Percentiles rank a stretch among this genome's conserved stretches.
Conservation (phyloP, 306 rosid genomes). For the Glycine soja region DNA sequence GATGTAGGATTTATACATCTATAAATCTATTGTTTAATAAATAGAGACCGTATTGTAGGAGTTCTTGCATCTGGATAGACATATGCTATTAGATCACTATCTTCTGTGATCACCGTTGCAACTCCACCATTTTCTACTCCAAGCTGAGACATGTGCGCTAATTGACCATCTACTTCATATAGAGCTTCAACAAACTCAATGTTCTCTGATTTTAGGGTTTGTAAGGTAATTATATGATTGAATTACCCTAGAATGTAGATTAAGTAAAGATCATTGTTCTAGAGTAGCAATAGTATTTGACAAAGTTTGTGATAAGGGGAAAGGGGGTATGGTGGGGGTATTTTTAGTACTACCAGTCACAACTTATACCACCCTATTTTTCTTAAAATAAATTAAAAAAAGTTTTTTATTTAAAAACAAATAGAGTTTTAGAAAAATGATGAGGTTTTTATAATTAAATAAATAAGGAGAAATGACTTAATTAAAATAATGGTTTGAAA, state of each 20-base stretch:
- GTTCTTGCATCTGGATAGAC: constrained; percentile 93
- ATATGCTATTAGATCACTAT: constrained; percentile 72
- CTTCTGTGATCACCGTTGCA: constrained; percentile 78
- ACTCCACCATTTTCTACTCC: constrained; percentile 72
- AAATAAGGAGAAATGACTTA: too few relatives aligned
- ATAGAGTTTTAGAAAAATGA: too few relatives aligned
- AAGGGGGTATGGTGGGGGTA: neutral
- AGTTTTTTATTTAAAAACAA: too few relatives aligned
- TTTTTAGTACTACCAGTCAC: neutral
- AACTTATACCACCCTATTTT: too few relatives aligned
- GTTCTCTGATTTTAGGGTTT: constrained; percentile 79
- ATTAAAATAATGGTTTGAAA: too few relatives aligned
- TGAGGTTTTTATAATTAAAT: too few relatives aligned
- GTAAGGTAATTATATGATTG: constrained; percentile 45
- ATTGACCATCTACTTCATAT: constrained; percentile 96
- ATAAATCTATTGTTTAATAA: too few relatives aligned
- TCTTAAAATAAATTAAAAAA: too few relatives aligned
- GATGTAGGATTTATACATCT: too few relatives aligned
- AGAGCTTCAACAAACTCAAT: constrained; percentile 96
- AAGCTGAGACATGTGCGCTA: constrained; percentile 78
- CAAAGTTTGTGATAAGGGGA: too few relatives aligned
- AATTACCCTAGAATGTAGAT: constrained; percentile 23
- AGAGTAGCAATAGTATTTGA: too few relatives aligned
- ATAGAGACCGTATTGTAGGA: constrained; percentile 52
- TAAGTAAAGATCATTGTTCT: neutral